Conservation (phyloP, 345 rosid species). For the Populus tremula region DNA sequence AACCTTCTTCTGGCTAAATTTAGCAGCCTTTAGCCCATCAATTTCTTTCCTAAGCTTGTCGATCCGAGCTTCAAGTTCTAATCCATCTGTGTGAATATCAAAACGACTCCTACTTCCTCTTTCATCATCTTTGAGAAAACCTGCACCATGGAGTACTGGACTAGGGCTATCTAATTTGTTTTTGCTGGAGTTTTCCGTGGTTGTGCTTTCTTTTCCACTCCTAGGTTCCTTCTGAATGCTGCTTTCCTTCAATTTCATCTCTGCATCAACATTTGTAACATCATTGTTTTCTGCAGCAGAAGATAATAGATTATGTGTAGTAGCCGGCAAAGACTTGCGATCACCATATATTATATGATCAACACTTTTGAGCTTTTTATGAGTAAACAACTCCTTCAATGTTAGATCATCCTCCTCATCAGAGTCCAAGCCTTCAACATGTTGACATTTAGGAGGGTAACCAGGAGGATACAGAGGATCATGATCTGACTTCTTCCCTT, state of each 20-base stretch:
- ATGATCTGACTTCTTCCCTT: neutral
- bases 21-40: conserved; percentile 19
- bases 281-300: neutral
- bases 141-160: neutral
- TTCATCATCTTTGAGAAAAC: neutral
- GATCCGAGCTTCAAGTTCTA: conserved; percentile 26
- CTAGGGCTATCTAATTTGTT: neutral
- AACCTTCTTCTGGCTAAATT: conserved; percentile 5
- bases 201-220: neutral
- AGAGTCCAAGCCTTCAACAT: neutral
- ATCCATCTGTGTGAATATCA: neutral
- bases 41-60: conserved; percentile 23
- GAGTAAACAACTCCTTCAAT: neutral
- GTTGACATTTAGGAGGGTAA: neutral
- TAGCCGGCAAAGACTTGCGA: neutral
- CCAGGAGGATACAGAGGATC: neutral
- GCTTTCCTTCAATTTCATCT: conserved; percentile 22
- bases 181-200: neutral
- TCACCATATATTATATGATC: neutral
- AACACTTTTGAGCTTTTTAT: neutral
- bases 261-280: neutral
- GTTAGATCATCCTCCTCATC: neutral
- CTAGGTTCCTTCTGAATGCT: neutral
- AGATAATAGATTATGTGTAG: neutral
- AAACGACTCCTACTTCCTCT: conserved; percentile 1